These are phyloP conservation scores for Oryza longistaminata DNA, from an alignment of 176 grass and related monocot genomes.

Conservation along the genomic window DNA sequence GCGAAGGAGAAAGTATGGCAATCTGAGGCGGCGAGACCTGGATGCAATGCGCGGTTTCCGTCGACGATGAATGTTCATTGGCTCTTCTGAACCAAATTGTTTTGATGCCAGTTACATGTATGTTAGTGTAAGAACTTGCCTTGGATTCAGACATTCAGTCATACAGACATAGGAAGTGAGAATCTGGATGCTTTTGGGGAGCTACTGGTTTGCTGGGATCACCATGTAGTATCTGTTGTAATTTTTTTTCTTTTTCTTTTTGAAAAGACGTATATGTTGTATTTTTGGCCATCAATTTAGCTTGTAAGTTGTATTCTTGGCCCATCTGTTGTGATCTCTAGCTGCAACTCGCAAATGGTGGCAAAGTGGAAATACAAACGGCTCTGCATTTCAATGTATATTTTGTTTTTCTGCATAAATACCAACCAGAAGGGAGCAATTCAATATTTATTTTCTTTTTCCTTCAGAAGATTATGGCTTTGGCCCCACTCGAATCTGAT, in stretches of 20 bases:
- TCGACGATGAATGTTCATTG: conserved; percentile 30
- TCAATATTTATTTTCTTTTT: no score
- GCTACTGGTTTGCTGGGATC: background rate
- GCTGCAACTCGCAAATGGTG: background rate
- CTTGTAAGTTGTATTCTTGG: background rate
- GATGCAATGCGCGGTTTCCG: conserved; percentile 59
- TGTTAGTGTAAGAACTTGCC: background rate
- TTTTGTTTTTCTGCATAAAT: background rate
- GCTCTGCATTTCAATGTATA: background rate
- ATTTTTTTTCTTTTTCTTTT: no score
- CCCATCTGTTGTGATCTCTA: background rate
- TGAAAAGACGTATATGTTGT: no score
- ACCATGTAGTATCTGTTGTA: background rate
- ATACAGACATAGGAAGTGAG: background rate
- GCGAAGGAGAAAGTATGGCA: conserved; percentile 53
- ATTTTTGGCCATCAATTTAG: background rate
- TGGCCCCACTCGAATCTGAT: no score
- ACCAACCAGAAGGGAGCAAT: no score
- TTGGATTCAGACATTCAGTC: background rate
- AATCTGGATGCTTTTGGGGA: background rate
- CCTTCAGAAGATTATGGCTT: no score
- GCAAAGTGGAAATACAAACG: background rate
- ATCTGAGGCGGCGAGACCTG: conserved; percentile 48
- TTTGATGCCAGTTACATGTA: background rate
- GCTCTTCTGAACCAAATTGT: background rate